These are phyloP conservation scores for Monilinia aucupariae DNA, from an alignment of 2,329 filamentous ascomycete genomes.

Conservation along the genomic window DNA sequence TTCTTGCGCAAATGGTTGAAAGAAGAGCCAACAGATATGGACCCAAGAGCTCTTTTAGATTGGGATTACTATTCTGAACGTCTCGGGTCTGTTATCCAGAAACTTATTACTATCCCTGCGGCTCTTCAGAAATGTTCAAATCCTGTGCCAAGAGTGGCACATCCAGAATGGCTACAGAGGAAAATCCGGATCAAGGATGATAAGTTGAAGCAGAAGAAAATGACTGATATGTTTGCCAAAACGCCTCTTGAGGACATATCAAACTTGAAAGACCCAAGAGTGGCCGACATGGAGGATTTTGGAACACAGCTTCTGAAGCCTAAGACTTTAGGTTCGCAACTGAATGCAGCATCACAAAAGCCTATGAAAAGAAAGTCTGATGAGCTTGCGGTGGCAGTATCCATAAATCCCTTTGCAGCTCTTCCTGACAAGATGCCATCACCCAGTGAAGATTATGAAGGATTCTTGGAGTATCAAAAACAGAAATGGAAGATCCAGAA, in stretches of 20 bases:
- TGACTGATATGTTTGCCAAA: constrained; percentile 84
- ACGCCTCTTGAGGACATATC: constrained; percentile 68
- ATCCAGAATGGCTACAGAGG: constrained; percentile 94
- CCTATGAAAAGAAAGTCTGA: constrained; percentile 69
- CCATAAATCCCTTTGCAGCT: constrained; percentile 71
- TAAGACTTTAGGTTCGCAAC: constrained; percentile 50
- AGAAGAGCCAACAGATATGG: constrained; percentile 85
- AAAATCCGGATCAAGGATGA: constrained; percentile 94
- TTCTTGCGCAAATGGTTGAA: constrained; percentile 95
- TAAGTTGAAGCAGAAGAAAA: constrained; percentile 96
- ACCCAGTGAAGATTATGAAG: constrained; percentile 79
- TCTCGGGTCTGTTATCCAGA: constrained; percentile 94
- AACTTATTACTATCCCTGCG: constrained; percentile 96
- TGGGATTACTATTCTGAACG: constrained; percentile 98
- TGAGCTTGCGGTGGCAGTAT: constrained; percentile 55
- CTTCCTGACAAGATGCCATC: constrained; percentile 80
- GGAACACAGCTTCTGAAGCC: constrained; percentile 62
- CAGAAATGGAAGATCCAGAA: constrained; percentile 99
- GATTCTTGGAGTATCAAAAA: constrained; percentile 91
- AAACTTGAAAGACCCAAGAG: constrained; percentile 51
- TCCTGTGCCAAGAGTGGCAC: constrained; percentile 84
- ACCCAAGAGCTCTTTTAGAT: constrained; percentile 83
- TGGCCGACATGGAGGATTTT: constrained; percentile 76
- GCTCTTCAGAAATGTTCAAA: constrained; percentile 93
- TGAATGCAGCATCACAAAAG: constrained; percentile 49